Base-by-base conservation (phyloP, 1,284 basidiomycete species). In the Cystobasidium sp. region DNA sequence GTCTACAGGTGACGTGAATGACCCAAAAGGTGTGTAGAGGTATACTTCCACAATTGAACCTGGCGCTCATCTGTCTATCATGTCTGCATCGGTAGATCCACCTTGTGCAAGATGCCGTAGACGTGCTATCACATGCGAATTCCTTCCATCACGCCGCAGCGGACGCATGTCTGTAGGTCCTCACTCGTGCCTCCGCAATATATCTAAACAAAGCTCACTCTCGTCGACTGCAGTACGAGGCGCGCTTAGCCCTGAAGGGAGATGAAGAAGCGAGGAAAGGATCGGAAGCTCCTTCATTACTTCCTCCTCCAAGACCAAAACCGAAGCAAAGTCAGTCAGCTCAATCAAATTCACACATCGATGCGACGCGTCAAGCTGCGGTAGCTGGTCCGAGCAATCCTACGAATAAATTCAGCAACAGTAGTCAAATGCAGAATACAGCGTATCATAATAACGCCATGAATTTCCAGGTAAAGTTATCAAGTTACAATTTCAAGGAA, bases 71-170 rank as follows among this genome's bases (percentile, higher is more conserved):
- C 56, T 22, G 16, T n/a, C 31, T 18, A 31, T 31, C 5, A 1
- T 31, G 31, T 31, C 31, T 31, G 31, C 49, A 14, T 22, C 39
- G 7, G 5, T 49, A 66, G 81, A 83, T 58, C 83, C 83, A 8
- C 83, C 83, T 10, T 84, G 84, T 71, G 79, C 82, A 9, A 78
- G 84, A 52, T 85, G 84, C 75, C 80, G 82, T 44, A 79, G 84
- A 22, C 83, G 84, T 75, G 80, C 83, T 75, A 77, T 82, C 14
- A 79, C 82, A 44, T 85, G 84, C 76, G 80, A 83, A 37, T 85
- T 84, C 74, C 76, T 77, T 0, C 78, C 78, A 80, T n/a, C 82
- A 75, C 81, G 81, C 81, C 81, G 79, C 78, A 81, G 43, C 75
- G 82, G 52, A 47, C 81, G 55, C 78, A 80, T 76, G 78, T 77